Evolutionary conservation across 768 basidiomycete genomes (phyloP).

Genomic region (Kwoniella botswanensis): DNA sequence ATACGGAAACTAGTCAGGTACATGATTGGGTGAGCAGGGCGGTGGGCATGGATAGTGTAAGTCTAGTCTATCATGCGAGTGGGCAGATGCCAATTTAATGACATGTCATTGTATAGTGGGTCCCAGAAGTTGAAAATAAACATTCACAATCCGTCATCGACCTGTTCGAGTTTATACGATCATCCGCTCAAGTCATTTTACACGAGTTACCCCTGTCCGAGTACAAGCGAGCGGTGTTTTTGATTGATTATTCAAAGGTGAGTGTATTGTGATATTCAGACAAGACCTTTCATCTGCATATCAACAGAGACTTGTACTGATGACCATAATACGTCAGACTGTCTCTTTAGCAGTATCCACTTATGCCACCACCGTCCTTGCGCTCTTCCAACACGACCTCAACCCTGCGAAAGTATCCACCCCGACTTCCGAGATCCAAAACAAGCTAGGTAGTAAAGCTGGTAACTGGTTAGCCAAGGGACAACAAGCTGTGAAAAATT

Average conservation of each 20-base stretch:
- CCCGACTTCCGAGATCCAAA: constrained; percentile 37
- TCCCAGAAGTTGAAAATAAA: constrained; percentile 51
- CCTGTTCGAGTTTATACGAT: constrained; percentile 55
- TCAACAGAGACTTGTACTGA: background rate
- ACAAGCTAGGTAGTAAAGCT: constrained; percentile 51
- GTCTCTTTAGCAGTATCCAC: constrained; percentile 49
- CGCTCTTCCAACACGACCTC: constrained; percentile 53
- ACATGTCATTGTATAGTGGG: constrained; percentile 43
- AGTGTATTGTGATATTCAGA: constrained; percentile 4
- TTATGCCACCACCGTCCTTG: constrained; percentile 53
- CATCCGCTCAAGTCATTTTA: constrained; percentile 45
- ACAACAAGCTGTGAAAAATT: constrained; percentile 55
- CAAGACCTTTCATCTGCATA: background rate
- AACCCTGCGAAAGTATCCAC: constrained; percentile 34
- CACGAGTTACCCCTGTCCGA: constrained; percentile 53
- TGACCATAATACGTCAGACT: constrained; percentile 34
- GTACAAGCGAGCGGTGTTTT: constrained; percentile 55
- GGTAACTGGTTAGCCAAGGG: constrained; percentile 57
- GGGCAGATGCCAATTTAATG: too few species aligned
- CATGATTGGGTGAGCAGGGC: constrained; percentile 56
- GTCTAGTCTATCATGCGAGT: constrained; percentile 12
- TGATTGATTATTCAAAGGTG: constrained; percentile 56
- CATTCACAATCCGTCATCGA: constrained; percentile 56
- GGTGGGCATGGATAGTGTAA: constrained; percentile 55
- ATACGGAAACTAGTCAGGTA: constrained; percentile 51